Base-by-base conservation (phyloP, 768 basidiomycete species). In the Mycena venus region DNA sequence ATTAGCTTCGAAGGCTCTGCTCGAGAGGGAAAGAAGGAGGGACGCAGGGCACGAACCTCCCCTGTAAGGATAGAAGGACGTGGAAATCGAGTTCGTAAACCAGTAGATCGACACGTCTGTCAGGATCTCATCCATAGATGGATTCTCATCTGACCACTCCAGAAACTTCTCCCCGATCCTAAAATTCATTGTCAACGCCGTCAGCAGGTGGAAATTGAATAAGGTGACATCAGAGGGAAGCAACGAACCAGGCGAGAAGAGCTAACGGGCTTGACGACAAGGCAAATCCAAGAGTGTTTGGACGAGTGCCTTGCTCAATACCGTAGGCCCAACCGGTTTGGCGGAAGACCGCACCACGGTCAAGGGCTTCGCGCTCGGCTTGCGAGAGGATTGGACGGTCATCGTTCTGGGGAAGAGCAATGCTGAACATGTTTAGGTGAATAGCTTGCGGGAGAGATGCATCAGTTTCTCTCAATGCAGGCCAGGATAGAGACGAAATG, bases 251-350 rank as follows among this genome's bases (percentile, higher is more conserved):
- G 44, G 63, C 63, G 63, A 67, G 65, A 67, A 67, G 32, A 40
- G 51, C 65, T n/a, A 67, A 67, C 65, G 65, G 65, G 65, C 49
- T 67, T 31, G 65, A 67, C 65, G 65, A 67, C 65, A 67, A 67
- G 65, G 64, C 65, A 29, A 67, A 67, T 56, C 65, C 65, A 56
- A 67, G 65, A 67, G 65, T 67, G 65, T 67, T 67, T 36, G 65
- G 64, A 67, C 65, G 65, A 56, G 65, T 67, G 21, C 65, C 65
- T 56, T 67, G 65, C 53, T 67, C 65, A 31, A 67, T 53, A 56
- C 51, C 65, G 65, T 55, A 67, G 65, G 51, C 65, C 65, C 51
- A 67, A 56, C 65, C 65, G 65, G 65, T 67, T 67, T 67, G 65
- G 53, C 36, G 53, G 65, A 67, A 67, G 51, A 67, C 51, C 21